Evolutionary conservation across 2,329 filamentous ascomycete genomes (phyloP), one percentile per base, ranked within the genome.

Genomic region (Fusarium sp.): DNA sequence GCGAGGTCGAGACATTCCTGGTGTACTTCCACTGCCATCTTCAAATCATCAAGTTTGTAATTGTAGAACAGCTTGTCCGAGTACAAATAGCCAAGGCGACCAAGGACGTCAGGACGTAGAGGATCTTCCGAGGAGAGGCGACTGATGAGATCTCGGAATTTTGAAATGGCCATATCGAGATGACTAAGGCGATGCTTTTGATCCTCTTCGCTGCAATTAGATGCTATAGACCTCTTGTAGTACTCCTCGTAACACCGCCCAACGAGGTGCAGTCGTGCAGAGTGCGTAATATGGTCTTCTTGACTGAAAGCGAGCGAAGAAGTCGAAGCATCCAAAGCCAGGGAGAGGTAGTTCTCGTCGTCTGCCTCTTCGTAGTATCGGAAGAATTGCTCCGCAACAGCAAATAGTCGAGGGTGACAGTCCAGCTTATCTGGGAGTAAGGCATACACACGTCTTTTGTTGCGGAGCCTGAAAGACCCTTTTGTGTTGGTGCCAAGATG

Each of bases 151-250:
- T 60, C 35, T 18, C 37, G 58, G 9, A 60, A 35, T 33, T 42
- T 56, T 4, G 35, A 42, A 4, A 60, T 19, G 3, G 58, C n/a
- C 35, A n/a, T 42, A 5, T 12, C 25, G 3, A 60, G 58, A 18
- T 60, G 11, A 6, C 2, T 2, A 0, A 32, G 28, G 0, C n/a
- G n/a, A 4, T n/a, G 28, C 1, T 25, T 32, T 16, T 28, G 23
- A 1, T 40, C 35, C 3, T n/a, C 18, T 25, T 54, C 46, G 1
- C 3, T 3, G 1, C 5, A 7, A 4, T 42, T 10, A 3, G 16
- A 3, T 11, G 9, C 9, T 32, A 52, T 38, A 1, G 46, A 42
- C 3, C 46, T 42, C 37, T 60, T 32, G n/a, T 60, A 60, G 35
- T 40, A 42, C 1, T 16, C n/a, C 4, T 60, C 46, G 3, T 60